Evolutionary conservation across 139 green algal genomes (phyloP).

Genomic region (Micromonas commoda): DNA sequence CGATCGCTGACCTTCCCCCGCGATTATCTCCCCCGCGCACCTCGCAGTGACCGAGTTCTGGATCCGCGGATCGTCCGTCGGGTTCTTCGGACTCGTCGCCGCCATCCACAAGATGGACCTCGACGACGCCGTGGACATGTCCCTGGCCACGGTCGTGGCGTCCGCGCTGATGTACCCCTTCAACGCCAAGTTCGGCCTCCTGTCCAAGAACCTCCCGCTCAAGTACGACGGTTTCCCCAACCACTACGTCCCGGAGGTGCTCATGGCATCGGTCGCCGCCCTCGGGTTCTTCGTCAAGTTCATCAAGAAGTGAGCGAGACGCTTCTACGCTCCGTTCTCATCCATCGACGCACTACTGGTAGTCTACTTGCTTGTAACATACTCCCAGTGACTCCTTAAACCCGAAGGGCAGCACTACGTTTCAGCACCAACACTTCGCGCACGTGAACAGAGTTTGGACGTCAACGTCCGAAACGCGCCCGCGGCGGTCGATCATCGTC

Average conservation of each 20-base stretch:
- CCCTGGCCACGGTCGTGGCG: background rate
- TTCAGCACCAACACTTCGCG: too few species aligned
- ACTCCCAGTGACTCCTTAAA: too few species aligned
- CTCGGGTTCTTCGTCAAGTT: background rate
- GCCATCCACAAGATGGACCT: background rate
- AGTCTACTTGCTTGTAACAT: too few species aligned
- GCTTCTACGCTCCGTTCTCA: background rate
- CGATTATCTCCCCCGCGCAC: too few species aligned
- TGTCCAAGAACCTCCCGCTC: background rate
- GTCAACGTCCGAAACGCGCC: too few species aligned
- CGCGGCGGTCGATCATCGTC: too few species aligned
- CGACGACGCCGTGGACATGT: background rate
- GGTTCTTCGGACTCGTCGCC: background rate
- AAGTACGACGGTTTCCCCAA: background rate
- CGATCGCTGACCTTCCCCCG: too few species aligned
- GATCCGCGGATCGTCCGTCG: background rate
- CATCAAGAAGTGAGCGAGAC: background rate
- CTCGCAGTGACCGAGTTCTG: background rate
- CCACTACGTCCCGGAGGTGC: constrained; percentile 13
- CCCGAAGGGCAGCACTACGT: too few species aligned
- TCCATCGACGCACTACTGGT: too few species aligned
- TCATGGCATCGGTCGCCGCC: background rate
- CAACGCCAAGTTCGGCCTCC: constrained; percentile 23
- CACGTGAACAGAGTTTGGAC: too few species aligned
- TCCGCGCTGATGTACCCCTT: background rate